Evolutionary conservation across 2,329 filamentous ascomycete species (phyloP).

Genomic region (Pyricularia pennisetigena): DNA sequence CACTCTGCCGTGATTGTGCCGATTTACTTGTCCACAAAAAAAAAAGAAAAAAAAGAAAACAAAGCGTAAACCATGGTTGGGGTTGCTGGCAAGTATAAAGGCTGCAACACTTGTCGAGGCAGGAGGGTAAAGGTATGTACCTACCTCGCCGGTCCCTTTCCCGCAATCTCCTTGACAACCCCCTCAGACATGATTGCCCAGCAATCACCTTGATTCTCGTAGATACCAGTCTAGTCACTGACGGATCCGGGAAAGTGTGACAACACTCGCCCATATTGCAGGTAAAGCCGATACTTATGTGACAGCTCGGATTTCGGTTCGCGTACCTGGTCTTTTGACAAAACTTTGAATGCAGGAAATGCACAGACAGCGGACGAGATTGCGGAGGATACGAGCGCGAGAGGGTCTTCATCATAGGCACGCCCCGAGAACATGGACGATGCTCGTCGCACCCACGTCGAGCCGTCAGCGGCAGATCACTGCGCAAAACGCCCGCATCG

Average conservation of each 20-base stretch:
- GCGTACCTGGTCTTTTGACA: background rate
- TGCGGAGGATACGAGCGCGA: constrained; percentile 55
- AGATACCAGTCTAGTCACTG: background rate
- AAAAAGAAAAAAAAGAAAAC: too few species aligned
- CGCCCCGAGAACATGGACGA: constrained; percentile 40
- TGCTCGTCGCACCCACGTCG: constrained; percentile 46
- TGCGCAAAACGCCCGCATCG: constrained; percentile 9
- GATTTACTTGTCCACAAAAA: background rate
- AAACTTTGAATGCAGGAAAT: constrained; percentile 35
- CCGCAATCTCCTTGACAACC: background rate
- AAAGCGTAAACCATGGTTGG: constrained; percentile 40
- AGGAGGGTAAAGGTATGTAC: constrained; percentile 46
- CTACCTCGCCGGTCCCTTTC: background rate
- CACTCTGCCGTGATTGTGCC: background rate
- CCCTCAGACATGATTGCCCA: background rate
- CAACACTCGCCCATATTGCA: constrained; percentile 40
- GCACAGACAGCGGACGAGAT: constrained; percentile 42
- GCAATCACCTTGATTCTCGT: background rate
- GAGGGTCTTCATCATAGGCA: constrained; percentile 55
- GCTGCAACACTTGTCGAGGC: constrained; percentile 50
- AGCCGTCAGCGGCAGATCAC: constrained; percentile 20
- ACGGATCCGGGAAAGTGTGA: constrained; percentile 37
- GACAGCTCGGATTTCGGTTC: background rate
- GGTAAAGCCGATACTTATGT: background rate
- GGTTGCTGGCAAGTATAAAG: constrained; percentile 54